These are phyloP conservation scores for Candida orba DNA, from an alignment of 805 yeast genomes.

Conservation along the genomic window DNA sequence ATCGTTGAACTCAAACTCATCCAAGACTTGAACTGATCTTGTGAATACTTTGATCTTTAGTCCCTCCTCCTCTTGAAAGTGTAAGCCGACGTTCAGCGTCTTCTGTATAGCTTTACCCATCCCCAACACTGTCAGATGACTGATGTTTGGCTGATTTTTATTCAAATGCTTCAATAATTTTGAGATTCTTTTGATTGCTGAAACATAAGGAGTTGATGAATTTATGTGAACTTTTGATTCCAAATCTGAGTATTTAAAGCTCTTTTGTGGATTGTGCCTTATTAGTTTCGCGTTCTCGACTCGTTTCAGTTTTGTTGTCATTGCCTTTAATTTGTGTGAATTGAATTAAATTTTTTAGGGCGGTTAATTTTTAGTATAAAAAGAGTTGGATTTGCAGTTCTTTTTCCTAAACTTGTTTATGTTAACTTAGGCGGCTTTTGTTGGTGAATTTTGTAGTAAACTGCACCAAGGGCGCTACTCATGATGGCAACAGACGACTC, in stretches of 20 bases:
- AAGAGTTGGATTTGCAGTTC: not conserved
- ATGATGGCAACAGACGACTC: too few relatives aligned
- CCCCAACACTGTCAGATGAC: constrained; percentile 54
- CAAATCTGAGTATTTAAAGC: constrained; percentile 35
- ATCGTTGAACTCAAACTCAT: constrained; percentile 45
- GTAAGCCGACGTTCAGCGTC: constrained; percentile 53
- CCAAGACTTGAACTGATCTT: constrained; percentile 60
- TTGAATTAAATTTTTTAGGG: too few relatives aligned
- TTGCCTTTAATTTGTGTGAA: too few relatives aligned
- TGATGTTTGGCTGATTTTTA: constrained; percentile 33
- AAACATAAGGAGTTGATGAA: constrained; percentile 60
- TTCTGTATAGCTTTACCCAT: constrained; percentile 70
- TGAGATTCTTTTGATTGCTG: constrained; percentile 60
- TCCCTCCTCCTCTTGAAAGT: constrained; percentile 45
- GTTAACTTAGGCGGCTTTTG: not conserved
- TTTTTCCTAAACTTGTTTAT: not conserved
- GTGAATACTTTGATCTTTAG: constrained; percentile 55
- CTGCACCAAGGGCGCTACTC: too few relatives aligned
- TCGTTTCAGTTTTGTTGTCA: constrained; percentile 2
- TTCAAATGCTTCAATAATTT: constrained; percentile 43
- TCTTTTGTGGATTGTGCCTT: constrained; percentile 48
- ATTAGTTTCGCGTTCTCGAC: constrained; percentile 30
- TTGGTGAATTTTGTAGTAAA: too few relatives aligned
- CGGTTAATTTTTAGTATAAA: constrained; percentile 1
- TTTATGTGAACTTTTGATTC: constrained; percentile 52